Conservation (phyloP, 768 basidiomycete genomes). For the Fomitopsis pulvina region DNA sequence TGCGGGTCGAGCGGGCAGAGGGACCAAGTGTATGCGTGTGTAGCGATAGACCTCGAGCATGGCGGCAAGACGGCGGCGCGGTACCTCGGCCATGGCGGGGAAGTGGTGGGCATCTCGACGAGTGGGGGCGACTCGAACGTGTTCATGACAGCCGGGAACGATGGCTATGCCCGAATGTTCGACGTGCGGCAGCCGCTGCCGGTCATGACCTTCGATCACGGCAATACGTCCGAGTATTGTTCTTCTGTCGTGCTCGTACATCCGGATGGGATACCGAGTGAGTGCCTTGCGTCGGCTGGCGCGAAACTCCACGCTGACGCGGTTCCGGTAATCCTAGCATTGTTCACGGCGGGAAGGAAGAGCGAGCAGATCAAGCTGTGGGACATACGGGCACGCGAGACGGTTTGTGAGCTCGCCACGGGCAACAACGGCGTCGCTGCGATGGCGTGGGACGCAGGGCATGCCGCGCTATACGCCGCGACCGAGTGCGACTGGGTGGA, state of each 20-base stretch:
- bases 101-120: conserved; percentile 26
- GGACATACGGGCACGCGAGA: conserved; percentile 31
- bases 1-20: conserved; percentile 12
- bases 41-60: conserved; percentile 27
- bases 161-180: conserved; percentile 34
- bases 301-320: neutral
- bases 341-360: conserved; percentile 25
- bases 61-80: conserved; percentile 25
- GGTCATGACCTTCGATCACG: conserved; percentile 26
- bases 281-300: conserved; percentile 1
- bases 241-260: conserved; percentile 25
- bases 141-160: conserved; percentile 30
- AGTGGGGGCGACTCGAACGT: conserved; percentile 28
- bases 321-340: neutral
- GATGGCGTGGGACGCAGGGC: conserved; percentile 27
- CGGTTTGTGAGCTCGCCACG: conserved; percentile 36
- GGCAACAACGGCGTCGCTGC: conserved; percentile 35
- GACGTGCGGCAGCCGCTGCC: conserved; percentile 33
- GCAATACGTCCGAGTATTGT: conserved; percentile 14
- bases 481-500: conserved; percentile 28
- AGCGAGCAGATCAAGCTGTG: conserved; percentile 34
- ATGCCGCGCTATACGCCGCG: conserved; percentile 27
- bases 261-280: conserved; percentile 33
- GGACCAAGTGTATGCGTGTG: conserved; percentile 8
- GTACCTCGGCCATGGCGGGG: conserved; percentile 34